phyloP scores from a whole-genome alignment of 306 rosid species.

The Vigna reflexopilosa region DNA sequence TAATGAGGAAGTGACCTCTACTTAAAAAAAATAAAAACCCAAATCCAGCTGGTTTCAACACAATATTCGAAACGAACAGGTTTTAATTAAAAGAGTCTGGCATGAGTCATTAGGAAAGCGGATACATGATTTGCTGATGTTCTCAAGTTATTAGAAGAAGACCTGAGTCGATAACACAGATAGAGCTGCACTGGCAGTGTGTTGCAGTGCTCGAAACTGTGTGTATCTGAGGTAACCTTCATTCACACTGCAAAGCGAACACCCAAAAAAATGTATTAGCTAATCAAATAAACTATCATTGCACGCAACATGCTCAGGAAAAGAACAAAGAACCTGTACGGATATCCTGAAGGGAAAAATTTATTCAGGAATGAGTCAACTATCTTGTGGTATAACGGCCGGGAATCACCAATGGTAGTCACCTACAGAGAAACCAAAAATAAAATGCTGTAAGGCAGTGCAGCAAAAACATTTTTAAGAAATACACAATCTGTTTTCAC shows the following conservation, averaged over 20 bases:
- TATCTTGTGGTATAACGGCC: conserved; percentile 58
- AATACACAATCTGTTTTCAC: conserved; percentile 4
- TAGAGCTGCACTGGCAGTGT: conserved; percentile 79
- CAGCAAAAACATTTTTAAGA: background rate
- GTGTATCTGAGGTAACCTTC: conserved; percentile 96
- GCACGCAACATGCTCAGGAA: background rate
- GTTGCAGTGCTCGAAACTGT: conserved; percentile 92
- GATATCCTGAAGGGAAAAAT: conserved; percentile 95
- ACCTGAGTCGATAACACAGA: conserved; percentile 96
- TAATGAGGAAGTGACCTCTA: background rate
- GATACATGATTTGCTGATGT: conserved; percentile 14
- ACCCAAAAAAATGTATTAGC: background rate
- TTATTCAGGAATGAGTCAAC: conserved; percentile 54
- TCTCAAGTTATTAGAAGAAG: conserved; percentile 41
- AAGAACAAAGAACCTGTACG: conserved; percentile 64
- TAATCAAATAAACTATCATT: conserved; percentile 25
- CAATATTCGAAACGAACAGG: background rate
- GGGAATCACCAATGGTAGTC: conserved; percentile 69
- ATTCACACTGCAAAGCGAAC: conserved; percentile 66
- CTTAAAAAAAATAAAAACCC: background rate
- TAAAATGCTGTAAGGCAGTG: background rate
- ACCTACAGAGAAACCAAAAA: conserved; percentile 48
- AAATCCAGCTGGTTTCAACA: conserved; percentile 3
- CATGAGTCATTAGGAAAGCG: conserved; percentile 2
- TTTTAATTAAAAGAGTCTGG: background rate